A percentile compares a stretch with the other conserved stretches of the same genome.
These are phyloP conservation scores for Colletotrichum sp. DNA, from an alignment of 2,329 filamentous ascomycete species.

Conservation along the genomic window DNA sequence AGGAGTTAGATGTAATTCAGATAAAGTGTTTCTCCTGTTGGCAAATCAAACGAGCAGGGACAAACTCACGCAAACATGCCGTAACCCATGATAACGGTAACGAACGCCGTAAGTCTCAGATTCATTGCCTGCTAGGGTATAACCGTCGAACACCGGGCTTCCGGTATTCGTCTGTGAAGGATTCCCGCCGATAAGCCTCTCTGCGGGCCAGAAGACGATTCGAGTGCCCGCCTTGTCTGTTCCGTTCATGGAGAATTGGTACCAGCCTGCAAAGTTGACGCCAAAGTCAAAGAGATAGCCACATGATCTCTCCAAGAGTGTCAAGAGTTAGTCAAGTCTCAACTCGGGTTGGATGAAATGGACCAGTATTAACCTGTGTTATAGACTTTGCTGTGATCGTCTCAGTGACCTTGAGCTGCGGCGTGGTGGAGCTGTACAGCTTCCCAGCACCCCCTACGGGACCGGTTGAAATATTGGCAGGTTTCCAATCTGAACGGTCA, in stretches of 20 bases:
- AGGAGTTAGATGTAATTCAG: accelerated
- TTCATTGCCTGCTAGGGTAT: background rate
- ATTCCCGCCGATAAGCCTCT: background rate
- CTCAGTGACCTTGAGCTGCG: constrained; percentile 8
- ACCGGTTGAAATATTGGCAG: background rate
- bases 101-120: background rate
- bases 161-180: background rate
- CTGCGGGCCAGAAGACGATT: constrained; percentile 10
- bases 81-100: constrained; percentile 12
- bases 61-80: background rate
- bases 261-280: constrained; percentile 8
- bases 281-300: constrained; percentile 12
- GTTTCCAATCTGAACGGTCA: background rate
- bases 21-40: background rate
- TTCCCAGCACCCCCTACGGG: background rate
- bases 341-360: accelerated
- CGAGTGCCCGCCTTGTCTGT: constrained; percentile 1
- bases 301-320: background rate
- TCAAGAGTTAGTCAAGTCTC: background rate
- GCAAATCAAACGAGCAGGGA: background rate
- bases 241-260: background rate
- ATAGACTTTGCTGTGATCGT: background rate
- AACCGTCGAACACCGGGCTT: constrained; percentile 15
- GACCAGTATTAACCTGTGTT: background rate
- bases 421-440: constrained; percentile 2